These are phyloP conservation scores for Vishniacozyma victoriae DNA, from an alignment of 768 basidiomycete genomes.

Conservation along the genomic window DNA sequence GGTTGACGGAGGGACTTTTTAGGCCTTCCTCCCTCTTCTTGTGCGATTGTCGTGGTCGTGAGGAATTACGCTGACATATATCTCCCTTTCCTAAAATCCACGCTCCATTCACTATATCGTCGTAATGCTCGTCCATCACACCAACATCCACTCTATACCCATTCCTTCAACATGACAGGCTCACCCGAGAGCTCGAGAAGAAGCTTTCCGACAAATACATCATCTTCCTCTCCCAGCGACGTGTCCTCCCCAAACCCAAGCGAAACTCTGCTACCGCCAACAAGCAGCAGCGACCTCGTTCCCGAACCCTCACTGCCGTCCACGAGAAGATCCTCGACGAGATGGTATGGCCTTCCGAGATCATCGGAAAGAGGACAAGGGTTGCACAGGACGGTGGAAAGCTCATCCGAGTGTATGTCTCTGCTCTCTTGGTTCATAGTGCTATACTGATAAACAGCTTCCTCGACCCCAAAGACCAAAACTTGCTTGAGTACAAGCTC, in stretches of 20 bases:
- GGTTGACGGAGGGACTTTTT: conserved; percentile 47
- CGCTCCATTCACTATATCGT: neutral
- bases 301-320: conserved; percentile 91
- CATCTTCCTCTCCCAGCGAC: conserved; percentile 96
- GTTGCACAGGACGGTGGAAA: conserved; percentile 89
- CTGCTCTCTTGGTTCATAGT: neutral
- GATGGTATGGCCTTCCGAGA: conserved; percentile 97
- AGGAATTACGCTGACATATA: neutral
- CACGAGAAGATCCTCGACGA: conserved; percentile 99
- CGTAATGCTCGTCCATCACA: neutral
- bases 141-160: conserved; percentile 2
- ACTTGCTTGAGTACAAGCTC: conserved; percentile 98
- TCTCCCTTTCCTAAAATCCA: too few relatives aligned
- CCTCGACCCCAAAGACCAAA: conserved; percentile 96
- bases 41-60: conserved; percentile 4
- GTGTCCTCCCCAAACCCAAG: conserved; percentile 95
- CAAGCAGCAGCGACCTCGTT: conserved; percentile 92
- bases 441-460: conserved; percentile 54
- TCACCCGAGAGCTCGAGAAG: conserved; percentile 98
- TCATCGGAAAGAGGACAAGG: conserved; percentile 96
- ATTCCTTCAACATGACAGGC: conserved; percentile 52
- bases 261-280: conserved; percentile 70
- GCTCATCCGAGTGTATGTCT: conserved; percentile 90
- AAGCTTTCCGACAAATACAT: conserved; percentile 99
- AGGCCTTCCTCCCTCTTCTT: conserved; percentile 44